phyloP scores from a whole-genome alignment of 768 basidiomycete genomes.

The Phaeotremella fagi region DNA sequence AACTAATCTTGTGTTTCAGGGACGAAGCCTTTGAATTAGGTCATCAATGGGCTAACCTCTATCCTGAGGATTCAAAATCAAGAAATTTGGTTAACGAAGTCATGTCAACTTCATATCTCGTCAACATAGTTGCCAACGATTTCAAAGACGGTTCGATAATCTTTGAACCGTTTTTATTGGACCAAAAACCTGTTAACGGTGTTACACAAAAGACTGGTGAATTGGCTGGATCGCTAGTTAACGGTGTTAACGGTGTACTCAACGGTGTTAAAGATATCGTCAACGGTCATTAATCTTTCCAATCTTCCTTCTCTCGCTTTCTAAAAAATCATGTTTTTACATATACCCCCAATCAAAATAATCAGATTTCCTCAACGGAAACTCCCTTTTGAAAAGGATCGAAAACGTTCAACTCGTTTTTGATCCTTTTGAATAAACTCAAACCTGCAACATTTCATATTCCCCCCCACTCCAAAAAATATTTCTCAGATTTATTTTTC shows the following conservation, averaged over 20 bases:
- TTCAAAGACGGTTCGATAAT: conserved; percentile 80
- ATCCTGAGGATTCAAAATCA: conserved; percentile 69
- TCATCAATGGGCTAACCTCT: conserved; percentile 80
- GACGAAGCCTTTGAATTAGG: conserved; percentile 94
- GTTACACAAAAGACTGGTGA: conserved; percentile 3
- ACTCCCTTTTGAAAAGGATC: not conserved
- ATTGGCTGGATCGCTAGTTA: conserved; percentile 8
- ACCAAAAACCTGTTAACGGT: conserved; percentile 2
- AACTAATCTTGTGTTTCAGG: no score
- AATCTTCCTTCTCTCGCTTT: not conserved
- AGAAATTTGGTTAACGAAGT: conserved; percentile 68
- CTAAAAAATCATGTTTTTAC: not conserved
- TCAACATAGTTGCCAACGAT: conserved; percentile 95
- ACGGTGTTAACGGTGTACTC: conserved; percentile 10
- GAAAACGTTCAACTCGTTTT: conserved; percentile 20
- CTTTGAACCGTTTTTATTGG: conserved; percentile 67
- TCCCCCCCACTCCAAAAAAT: not conserved
- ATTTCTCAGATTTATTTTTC: not conserved
- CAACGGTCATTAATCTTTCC: conserved; percentile 17
- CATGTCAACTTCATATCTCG: conserved; percentile 77
- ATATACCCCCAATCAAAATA: not conserved
- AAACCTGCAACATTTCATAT: not conserved
- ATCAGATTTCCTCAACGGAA: conserved; percentile 20
- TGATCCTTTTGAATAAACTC: not conserved
- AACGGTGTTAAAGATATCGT: conserved; percentile 10